Conservation (phyloP, 306 rosid species). For the Alnus rubra region DNA sequence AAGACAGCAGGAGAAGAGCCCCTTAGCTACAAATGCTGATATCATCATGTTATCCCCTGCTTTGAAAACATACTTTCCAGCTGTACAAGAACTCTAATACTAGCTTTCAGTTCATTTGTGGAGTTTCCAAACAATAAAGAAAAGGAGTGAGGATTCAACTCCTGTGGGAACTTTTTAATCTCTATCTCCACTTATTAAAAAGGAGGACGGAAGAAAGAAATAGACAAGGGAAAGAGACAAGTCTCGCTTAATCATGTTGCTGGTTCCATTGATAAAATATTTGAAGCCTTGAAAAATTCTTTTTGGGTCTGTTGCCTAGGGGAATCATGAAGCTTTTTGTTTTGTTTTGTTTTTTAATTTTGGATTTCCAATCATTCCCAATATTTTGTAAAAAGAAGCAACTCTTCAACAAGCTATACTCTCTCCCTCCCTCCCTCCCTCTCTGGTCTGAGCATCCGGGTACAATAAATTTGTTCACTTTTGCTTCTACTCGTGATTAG, state of each 20-base stretch:
- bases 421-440: background rate
- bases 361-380: background rate
- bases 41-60: background rate
- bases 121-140: background rate
- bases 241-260: background rate
- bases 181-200: no score
- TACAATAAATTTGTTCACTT: background rate
- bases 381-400: background rate
- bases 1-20: background rate
- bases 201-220: no score
- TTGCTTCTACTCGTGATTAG: conserved; percentile 38
- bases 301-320: background rate
- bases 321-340: background rate
- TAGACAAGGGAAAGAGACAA: no score
- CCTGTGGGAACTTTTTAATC: no score
- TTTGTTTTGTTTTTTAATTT: background rate
- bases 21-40: background rate
- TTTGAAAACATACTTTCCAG: background rate
- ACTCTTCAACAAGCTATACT: background rate
- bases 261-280: background rate
- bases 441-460: background rate
- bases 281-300: background rate
- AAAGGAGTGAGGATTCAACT: background rate
- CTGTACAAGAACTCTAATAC: no score
- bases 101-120: background rate